Base-by-base conservation (phyloP, 495 filamentous ascomycete species). In the Aspergillus ostianus region DNA sequence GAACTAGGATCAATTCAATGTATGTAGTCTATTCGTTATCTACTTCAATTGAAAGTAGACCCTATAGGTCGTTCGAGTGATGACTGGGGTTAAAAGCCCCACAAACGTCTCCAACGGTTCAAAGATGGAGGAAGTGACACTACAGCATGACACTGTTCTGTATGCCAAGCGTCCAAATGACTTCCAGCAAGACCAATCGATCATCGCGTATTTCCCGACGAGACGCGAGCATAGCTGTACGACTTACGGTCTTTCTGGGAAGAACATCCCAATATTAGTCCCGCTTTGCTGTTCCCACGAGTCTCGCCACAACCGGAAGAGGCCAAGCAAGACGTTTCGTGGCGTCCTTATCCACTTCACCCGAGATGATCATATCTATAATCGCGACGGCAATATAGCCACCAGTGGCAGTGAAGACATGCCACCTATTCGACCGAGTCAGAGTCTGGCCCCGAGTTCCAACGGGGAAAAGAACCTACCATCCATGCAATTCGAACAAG, bases 401-500 rank as follows among this genome's bases (percentile, higher is more conserved):
- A 7, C 78, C 75, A 17, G 82, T 68, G 3, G 77, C 82, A 4
- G 82, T 84, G 45, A 81, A 71, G 21, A 85, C 68, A 69, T 84
- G 82, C 84, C 82, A 85, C 81, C 68, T 69, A 20, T 32, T 46
- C 20, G 46, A 32, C 18, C 21, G 18, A 61, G 17, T 36, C 26
- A 49, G 17, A 9, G 29, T 45, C 44, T 45, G 30, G 19, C 12
- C 10, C 27, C 18, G n/a, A 2, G n/a, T 46, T 41, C 49, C 54
- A 54, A 57, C 58, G 10, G 29, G 18, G 20, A 36, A 51, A 59
- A 41, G 54, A 62, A 59, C 68, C 46, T 67, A 76, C 74, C 82
- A 88, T 20, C 84, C 83, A 67, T 88, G 84, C 18, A 86, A 64
- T 64, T 85, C 83, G 1, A 85, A 61, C 2, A 82, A 21, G 59